Base-by-base conservation (phyloP, 805 yeast genomes). In the Cyberlindnera sargentensis region DNA sequence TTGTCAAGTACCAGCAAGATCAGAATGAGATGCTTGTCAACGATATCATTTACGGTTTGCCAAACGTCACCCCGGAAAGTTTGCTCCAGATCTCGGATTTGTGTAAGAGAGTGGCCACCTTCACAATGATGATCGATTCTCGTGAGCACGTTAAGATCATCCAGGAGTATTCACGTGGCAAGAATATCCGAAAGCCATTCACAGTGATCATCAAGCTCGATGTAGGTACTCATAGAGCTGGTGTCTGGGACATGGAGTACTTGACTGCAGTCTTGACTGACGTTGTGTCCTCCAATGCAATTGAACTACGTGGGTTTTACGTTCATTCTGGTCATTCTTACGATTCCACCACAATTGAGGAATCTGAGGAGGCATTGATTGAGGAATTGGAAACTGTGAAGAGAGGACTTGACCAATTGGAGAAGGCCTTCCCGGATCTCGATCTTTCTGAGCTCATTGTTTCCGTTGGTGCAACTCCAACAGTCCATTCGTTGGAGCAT, bases 401-500 rank as follows among this genome's bases (percentile, higher is more conserved):
- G 48, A 57, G 57, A 8, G 91, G 88, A 2, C 75, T 72, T 4
- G 52, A 51, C 10, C 45, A 48, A 8, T 46, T 51, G 53, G 74
- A 34, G 48, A 61, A 44, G 46, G 55, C 32, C 6, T 72, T 75
- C 5, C 57, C 63, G 2, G 48, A 55, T 1, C 44, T 71, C 5
- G 70, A 71, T 41, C 66, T 72, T 3, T 39, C 58, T 1, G 51
- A 64, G 20, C 62, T 83, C 28, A 68, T 67, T 6, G 63, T 84
- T 2, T 82, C 91, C 0, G 84, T 84, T 25, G 95, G 95, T 24
- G 89, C 93, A 2, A 83, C 95, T 0, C 93, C 93, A 37, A 84
- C 91, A 0, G 78, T 84, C 5, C 86, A 82, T 55, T 75, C 85
- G 1, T 66, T 80, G 26, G 64, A 64, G 46, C 57, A 53, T 30